Evolutionary conservation across 2,329 filamentous ascomycete genomes (phyloP).

Genomic region (Neospermospora avenae): DNA sequence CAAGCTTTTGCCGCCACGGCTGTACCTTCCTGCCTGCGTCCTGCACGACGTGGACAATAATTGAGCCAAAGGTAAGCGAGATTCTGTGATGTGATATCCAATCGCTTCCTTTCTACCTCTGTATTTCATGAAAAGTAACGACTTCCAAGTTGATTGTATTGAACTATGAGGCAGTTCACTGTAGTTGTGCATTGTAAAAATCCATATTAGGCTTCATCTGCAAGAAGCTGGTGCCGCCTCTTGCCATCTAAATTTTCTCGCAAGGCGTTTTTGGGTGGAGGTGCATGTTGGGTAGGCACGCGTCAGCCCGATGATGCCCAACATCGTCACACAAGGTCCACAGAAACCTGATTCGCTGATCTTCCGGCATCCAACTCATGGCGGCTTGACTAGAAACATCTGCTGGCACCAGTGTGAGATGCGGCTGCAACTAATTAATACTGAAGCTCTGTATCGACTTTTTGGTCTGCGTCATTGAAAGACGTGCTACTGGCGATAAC

Average conservation of each 20-base stretch:
- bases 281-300: conserved; percentile 45
- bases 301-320: conserved; percentile 38
- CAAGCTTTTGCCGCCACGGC: conserved; percentile 13
- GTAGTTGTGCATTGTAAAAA: too few relatives aligned
- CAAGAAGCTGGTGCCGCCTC: not conserved
- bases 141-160: too few relatives aligned
- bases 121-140: too few relatives aligned
- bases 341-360: conserved; percentile 21
- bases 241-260: too few relatives aligned
- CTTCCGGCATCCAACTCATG: conserved; percentile 13
- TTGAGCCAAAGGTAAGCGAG: not conserved
- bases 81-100: not conserved
- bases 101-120: conserved; percentile 7
- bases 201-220: conserved; percentile 3
- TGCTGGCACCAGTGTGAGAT: conserved; percentile 12
- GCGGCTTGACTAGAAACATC: not conserved
- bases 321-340: conserved; percentile 4
- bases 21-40: conserved; percentile 2
- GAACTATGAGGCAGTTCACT: too few relatives aligned
- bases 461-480: conserved; percentile 9
- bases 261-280: not conserved
- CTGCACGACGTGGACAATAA: not conserved
- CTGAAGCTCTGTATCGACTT: not conserved
- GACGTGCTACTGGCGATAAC: not conserved
- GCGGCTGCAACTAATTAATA: conserved; percentile 21